Evolutionary conservation across 2,329 filamentous ascomycete genomes (phyloP), one percentile per base, ranked within the genome.

Genomic region (Corynespora cassiicola): DNA sequence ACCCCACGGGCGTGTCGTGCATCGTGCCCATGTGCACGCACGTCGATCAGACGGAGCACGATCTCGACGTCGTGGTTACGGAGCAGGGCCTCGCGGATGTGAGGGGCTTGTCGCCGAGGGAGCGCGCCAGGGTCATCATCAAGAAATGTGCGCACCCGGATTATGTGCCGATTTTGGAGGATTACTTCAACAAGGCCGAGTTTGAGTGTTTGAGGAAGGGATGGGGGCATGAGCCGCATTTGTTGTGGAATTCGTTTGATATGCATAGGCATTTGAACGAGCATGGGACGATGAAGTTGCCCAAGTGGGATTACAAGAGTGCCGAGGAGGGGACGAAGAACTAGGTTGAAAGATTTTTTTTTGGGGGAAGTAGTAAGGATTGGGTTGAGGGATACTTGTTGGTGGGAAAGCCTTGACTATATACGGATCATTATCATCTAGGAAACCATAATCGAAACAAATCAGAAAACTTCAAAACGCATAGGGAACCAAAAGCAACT

Each of bases 21-120:
- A 95, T 95, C 58, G 88, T 95, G n/a, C 90, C 90, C 43, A 92
- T 95, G 87, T 90, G 86, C 73, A 95, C 89, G 4, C 90, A 95
- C 72, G 78, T 95, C 52, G 90, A 95, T 71, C 90, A 95, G 78
- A 95, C 90, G 0, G 90, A 95, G 74, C 90, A 95, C 70, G 90
- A 95, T 65, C 79, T 95, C 24, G 90, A 95, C 56, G 84, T 95
- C n/a, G 72, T 95, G 29, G 90, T 95, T n/a, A 84, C 81, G 0
- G 81, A 84, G 63, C 80, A 82, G 66, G 90, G 90, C 41, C 80
- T 95, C 16, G 90, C 90, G 18, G 90, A 95, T 61, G 90, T 95
- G 2, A 82, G 89, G 26, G 90, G 90, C 34, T 75, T 95, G 52
- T 84, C 81, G 50, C 90, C 90, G 1, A 80, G 84, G 36, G 88